phyloP scores from a whole-genome alignment of 495 filamentous ascomycete genomes.

The Pyrenopolyporus hunteri region DNA sequence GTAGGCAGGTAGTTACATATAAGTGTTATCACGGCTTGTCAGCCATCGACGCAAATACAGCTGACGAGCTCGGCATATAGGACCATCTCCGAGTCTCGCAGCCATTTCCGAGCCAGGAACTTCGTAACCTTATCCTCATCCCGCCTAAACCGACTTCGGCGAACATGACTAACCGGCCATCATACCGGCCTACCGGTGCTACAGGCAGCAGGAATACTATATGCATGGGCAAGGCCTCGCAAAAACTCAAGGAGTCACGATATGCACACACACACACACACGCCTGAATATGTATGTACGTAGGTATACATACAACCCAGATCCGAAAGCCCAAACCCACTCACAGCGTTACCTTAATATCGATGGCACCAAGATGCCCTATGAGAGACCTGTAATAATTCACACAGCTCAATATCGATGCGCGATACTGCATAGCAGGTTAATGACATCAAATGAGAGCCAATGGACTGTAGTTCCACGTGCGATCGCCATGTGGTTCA shows the following conservation, averaged over 20 bases:
- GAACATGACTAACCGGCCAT: conserved; percentile 1
- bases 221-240: not conserved
- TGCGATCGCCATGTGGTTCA: conserved; percentile 39
- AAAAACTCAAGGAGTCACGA: not conserved
- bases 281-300: not conserved
- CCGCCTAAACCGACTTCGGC: conserved; percentile 27
- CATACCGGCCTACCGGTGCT: not conserved
- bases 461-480: conserved; percentile 37
- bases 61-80: conserved; percentile 30
- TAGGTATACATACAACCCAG: conserved; percentile 14
- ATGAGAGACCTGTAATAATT: conserved; percentile 25
- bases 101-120: conserved; percentile 21
- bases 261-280: too few relatives aligned
- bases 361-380: conserved; percentile 22
- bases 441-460: conserved; percentile 13
- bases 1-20: too few relatives aligned
- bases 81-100: conserved; percentile 27
- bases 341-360: conserved; percentile 13
- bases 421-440: conserved; percentile 32
- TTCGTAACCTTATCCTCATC: not conserved
- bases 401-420: conserved; percentile 28
- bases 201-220: conserved; percentile 5
- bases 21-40: not conserved
- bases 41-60: conserved; percentile 20
- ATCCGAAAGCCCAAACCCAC: conserved; percentile 30